These are phyloP conservation scores for Solanum chaucha DNA, from an alignment of 257 asterid genomes.

Conservation along the genomic window DNA sequence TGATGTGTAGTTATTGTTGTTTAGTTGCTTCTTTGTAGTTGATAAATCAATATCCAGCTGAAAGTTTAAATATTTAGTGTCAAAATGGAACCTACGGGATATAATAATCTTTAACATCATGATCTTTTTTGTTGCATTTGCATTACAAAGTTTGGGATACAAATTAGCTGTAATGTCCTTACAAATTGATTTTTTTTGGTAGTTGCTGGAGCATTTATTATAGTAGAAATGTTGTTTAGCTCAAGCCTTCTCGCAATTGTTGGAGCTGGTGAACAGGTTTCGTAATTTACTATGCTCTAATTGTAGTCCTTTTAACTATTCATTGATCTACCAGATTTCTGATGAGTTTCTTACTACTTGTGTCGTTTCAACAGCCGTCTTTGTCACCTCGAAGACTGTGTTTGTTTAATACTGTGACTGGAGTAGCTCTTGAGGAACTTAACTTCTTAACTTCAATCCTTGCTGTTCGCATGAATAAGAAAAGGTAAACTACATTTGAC, in stretches of 20 bases:
- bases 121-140: background rate
- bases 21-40: background rate
- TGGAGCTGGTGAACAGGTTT: constrained; percentile 98
- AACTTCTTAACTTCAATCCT: constrained; percentile 88
- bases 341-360: constrained; percentile 1
- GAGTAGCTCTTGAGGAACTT: constrained; percentile 65
- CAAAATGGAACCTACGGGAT: background rate
- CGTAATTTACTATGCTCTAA: background rate
- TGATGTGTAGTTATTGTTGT: background rate
- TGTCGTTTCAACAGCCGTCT: constrained; percentile 53
- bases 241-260: constrained; percentile 81
- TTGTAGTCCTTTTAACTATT: background rate
- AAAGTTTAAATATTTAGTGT: background rate
- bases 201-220: constrained; percentile 76
- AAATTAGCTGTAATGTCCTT: background rate
- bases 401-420: constrained; percentile 60
- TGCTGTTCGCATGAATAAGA: constrained; percentile 66
- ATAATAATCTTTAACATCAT: background rate
- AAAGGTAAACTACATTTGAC: constrained; percentile 34
- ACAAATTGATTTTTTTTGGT: constrained; percentile 7
- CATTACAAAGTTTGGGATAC: background rate
- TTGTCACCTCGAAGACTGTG: constrained; percentile 87
- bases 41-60: background rate
- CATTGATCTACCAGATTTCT: background rate
- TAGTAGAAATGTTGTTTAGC: constrained; percentile 82